Conservation (phyloP, 2,329 filamentous ascomycete genomes). For the Colletotrichum sp. region DNA sequence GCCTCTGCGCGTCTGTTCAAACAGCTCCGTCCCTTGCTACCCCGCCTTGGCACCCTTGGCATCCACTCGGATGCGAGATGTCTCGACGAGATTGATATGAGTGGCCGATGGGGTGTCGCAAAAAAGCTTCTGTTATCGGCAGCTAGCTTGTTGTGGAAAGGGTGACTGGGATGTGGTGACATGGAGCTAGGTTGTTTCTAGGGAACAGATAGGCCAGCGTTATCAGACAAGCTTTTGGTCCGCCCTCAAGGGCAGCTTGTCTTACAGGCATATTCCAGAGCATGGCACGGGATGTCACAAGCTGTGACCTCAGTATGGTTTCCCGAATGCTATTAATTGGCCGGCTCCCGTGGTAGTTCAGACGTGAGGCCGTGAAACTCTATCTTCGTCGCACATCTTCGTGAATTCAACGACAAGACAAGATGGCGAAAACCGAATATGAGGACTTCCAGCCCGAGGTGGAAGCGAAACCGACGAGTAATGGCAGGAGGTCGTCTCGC, state of each 20-base stretch:
- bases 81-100: not conserved
- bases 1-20: not conserved
- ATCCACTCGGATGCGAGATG: not conserved
- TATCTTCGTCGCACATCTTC: not conserved
- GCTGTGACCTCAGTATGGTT: not conserved
- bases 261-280: not conserved
- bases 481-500: not conserved
- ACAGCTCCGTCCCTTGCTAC: not conserved
- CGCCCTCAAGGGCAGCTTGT: not conserved
- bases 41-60: not conserved
- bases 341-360: not conserved
- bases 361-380: not conserved
- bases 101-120: not conserved
- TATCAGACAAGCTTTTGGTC: not conserved
- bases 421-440: not conserved
- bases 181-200: not conserved
- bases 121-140: not conserved
- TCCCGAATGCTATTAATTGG: not conserved
- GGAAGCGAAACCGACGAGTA: not conserved
- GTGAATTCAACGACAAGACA: not conserved
- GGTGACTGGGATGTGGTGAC: not conserved
- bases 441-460: not conserved
- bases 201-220: not conserved
- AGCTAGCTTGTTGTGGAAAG: not conserved
- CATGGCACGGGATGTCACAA: not conserved